Evolutionary conservation across 129 eudicot species (phyloP), one percentile per base, ranked within the genome.

Genomic region (Pulicaria dysenterica): DNA sequence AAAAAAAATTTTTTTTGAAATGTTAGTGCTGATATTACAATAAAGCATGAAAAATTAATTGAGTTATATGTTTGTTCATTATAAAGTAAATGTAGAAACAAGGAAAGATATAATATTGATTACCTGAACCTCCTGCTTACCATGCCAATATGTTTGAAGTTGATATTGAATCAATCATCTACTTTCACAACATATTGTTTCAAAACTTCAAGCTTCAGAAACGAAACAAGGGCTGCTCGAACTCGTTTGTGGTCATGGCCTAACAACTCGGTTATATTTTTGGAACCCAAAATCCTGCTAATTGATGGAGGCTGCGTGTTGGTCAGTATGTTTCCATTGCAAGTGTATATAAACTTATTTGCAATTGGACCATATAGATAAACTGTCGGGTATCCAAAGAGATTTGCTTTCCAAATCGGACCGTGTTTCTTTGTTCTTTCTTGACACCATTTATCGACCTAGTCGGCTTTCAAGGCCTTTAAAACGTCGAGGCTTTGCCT

Each of bases 191-290:
- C 81, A 58, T 74, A 74, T 45, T 79, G 68, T 59, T 75, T 83
- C 73, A 79, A 65, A 45, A 75, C 79, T 24, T 83, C 82, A 40
- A 78, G 84, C 74, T 80, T 83, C 14, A 79, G 76, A 59, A 79
- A 79, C 11, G 84, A 83, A 8, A 44, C 38, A 5, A 83, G 57
- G 4, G 84, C 84, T 12, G 64, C 78, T 54, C 81, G 79, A 0
- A 83, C 77, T 58, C 84, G 87, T 60, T 65, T 83, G 41, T 83
- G 87, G 66, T 79, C 87, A 15, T 58, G 47, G 2, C 81, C 83
- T 0, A 31, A 36, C 64, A 83, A 24, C 83, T 83, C 87, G 5
- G 51, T 3, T 48, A 79, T 55, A 70, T 71, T 83, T 44, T 63
- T 79, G 9, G 61, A 54, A 42, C 87, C 79, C 3, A 69, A 0